Base-by-base conservation (phyloP, 2,329 filamentous ascomycete species). In the Tolypocladium pustulatum region DNA sequence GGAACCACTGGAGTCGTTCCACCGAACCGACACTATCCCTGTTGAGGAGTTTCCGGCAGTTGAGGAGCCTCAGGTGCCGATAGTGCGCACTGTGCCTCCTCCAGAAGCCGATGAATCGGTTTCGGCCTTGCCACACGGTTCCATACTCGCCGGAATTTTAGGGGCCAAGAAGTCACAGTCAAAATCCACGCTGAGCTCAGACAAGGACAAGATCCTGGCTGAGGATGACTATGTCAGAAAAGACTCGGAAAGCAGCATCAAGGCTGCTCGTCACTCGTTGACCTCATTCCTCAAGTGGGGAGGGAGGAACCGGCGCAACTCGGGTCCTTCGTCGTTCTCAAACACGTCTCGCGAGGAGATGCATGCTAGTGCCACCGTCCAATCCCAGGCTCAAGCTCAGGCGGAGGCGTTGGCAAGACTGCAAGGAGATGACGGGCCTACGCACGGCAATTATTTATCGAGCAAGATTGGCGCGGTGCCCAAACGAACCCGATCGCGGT, bases 271-370 rank as follows among this genome's bases (percentile, higher is more conserved):
- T 25, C 66, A 78, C 37, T 81, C 87, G 0, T 89, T 91, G 78
- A 83, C 85, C 4, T 86, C 89, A 0, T 82, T 97, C 40, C 90
- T 97, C 73, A 84, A 83, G 66, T 88, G 88, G 71, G 83, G 83
- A 34, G 80, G 77, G 74, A 77, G 82, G 78, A 78, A 77, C 71
- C 77, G 81, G 75, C 72, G 84, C 72, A 68, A 76, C 68, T 73
- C 81, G 69, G 62, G 78, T 69, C 80, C 88, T 4, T 88, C 90
- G 0, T 91, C 92, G n/a, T 94, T 96, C 69, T 91, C 91, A 5
- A 96, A 96, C 67, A 90, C 91, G 0, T 96, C 92, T 1, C 83
- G 91, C 62, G 92, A 96, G 67, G 95, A 92, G 20, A 93, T 96
- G 78, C 74, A 78, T 54, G 72, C 71, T 15, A 70, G 65, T 9